Conservation (phyloP, 83 land plant species). For the Diphasiastrum complanatum region DNA sequence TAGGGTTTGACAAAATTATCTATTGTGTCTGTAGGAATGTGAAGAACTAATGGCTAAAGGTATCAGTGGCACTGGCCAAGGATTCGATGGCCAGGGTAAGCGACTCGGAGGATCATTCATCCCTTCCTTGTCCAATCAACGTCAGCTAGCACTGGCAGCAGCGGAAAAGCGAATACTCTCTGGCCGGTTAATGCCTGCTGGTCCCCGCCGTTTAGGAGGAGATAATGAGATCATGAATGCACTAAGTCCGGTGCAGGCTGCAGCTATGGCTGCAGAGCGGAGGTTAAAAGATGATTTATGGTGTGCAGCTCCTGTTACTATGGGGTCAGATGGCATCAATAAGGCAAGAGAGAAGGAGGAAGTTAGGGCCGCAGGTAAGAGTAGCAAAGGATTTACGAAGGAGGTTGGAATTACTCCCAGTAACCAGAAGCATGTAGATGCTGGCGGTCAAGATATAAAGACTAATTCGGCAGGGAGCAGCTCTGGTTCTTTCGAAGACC, state of each 20-base stretch:
- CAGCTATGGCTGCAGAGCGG: slow-evolving; percentile 96
- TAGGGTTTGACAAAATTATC: not conserved
- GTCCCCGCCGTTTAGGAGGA: slow-evolving; percentile 77
- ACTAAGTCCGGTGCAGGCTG: slow-evolving; percentile 84
- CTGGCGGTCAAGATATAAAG: too few relatives aligned
- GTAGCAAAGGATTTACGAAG: too few relatives aligned
- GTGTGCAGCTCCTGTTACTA: slow-evolving; percentile 61
- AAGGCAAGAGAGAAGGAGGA: slow-evolving; percentile 36
- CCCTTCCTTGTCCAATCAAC: slow-evolving; percentile 54
- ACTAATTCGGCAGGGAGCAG: too few relatives aligned
- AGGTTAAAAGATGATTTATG: slow-evolving; percentile 73
- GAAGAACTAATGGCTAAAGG: slow-evolving; percentile 79
- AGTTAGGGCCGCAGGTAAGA: too few relatives aligned
- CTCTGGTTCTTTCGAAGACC: too few relatives aligned
- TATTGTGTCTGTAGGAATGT: slow-evolving; percentile 51
- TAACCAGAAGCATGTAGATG: too few relatives aligned
- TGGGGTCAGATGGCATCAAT: slow-evolving; percentile 24
- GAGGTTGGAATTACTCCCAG: too few relatives aligned
- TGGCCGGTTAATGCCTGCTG: slow-evolving; percentile 58
- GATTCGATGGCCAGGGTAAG: slow-evolving; percentile 78
- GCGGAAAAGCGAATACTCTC: slow-evolving; percentile 58
- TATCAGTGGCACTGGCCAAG: slow-evolving; percentile 68
- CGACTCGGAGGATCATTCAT: slow-evolving; percentile 67
- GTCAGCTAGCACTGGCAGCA: slow-evolving; percentile 53
- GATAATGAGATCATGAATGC: slow-evolving; percentile 65